Base-by-base conservation (phyloP, 2,329 filamentous ascomycete species). In the Cryphonectria parasitica region DNA sequence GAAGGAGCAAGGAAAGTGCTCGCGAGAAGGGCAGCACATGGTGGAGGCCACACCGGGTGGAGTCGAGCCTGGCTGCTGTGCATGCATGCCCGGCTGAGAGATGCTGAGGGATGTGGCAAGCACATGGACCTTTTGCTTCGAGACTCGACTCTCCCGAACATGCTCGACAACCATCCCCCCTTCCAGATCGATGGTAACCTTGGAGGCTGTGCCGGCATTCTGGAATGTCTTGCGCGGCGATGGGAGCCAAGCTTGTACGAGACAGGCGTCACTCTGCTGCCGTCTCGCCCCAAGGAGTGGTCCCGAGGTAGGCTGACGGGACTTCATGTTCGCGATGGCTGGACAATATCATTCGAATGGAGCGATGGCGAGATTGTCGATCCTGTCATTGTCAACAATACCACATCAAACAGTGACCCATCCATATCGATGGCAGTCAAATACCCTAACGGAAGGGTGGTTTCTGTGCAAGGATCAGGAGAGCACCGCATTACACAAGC, bases 171-270 rank as follows among this genome's bases (percentile, higher is more conserved):
- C 10, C 82, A 83, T 61, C 83, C 82, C 0, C 82, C 81, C 17
- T 85, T 86, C 72, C 84, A 86, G 72, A 84, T 85, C 31, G 84
- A 86, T 73, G 84, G 84, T 0, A 86, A 86, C 67, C 83, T 86
- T 71, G 85, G 84, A 1, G 81, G 81, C 1, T 80, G 80, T n/a
- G 82, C 82, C 3, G 84, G 82, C 1, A 82, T 86, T 19, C 73
- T 82, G 1, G 84, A 86, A 75, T 83, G 82, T 76, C 70, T 85
- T 45, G 71, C 85, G 19, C 83, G 86, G 73, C 73, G 77, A 69
- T 74, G 79, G 66, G 75, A 78, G 49, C 76, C 76, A 4, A 56
- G 76, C n/a, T 41, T 70, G 49, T 70, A 63, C 13, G 64, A 62
- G 13, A 66, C 71, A n/a, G 72, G 67, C 31, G 78, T 82, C 71